Evolutionary conservation across 768 basidiomycete genomes (phyloP), one percentile per base, ranked within the genome.

Genomic region (Pleurotus platypus): DNA sequence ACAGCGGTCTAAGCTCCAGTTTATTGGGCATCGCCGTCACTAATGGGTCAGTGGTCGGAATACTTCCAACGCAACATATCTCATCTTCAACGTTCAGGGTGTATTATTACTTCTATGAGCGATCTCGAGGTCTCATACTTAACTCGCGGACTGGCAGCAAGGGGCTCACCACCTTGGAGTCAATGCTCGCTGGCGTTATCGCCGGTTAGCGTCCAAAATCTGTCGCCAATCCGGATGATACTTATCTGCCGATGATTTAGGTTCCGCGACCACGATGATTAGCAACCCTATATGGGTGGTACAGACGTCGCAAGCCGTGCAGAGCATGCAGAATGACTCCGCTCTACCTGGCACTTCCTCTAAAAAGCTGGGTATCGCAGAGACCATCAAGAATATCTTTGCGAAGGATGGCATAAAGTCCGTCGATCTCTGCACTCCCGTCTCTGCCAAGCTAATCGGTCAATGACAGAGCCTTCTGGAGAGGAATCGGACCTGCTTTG

Each of bases 251-350:
- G n/a, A 26, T 40, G 7, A 54, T 42, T 18, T 61, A 92, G 95
- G 94, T 39, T 89, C 89, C 43, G 90, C 90, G 9, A 97, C 96
- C 2, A 90, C 93, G 3, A 71, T 96, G 61, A 79, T 92, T 60
- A 90, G 86, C 68, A 98, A 98, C 71, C 96, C 96, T 2, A 89
- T 98, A 59, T 99, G 97, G 97, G 94, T 97, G 48, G 79, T 98
- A 18, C 94, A 98, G 69, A 94, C 93, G 4, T 87, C 88, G 6
- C 94, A 96, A 69, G 87, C 90, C 7, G 87, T 89, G 30, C 80
- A 77, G 49, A 84, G 82, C 35, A 70, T 84, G 70, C 67, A 77
- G 38, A 50, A 61, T 40, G 55, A 62, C 9, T 62, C 61, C n/a
- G 72, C 74, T 43, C 39, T 69, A 7, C 49, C 39, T 12, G 16